A percentile compares a stretch with the other conserved stretches of the same genome.
Evolutionary conservation across 306 rosid species (phyloP).

Genomic region (Vicia villosa): DNA sequence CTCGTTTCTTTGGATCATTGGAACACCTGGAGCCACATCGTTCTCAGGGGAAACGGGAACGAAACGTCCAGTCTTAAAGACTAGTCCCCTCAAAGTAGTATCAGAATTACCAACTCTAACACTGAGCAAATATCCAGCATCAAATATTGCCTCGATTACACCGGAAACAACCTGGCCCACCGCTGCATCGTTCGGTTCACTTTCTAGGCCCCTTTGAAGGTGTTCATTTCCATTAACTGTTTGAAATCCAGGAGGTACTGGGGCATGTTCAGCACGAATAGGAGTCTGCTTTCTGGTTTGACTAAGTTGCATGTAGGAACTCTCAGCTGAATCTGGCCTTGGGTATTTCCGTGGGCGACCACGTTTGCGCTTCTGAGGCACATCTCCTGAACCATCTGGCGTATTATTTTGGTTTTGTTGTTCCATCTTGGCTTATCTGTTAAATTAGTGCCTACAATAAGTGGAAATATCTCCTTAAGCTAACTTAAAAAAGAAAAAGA

Average conservation of each 20-base stretch:
- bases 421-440: conserved; percentile 50
- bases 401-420: conserved; percentile 57
- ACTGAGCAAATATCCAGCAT: conserved; percentile 86
- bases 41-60: conserved; percentile 72
- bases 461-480: conserved; percentile 2
- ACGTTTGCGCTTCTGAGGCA: conserved; percentile 85
- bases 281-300: conserved; percentile 46
- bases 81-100: conserved; percentile 78
- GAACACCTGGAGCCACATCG: conserved; percentile 85
- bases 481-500: background rate
- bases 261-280: conserved; percentile 40
- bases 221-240: conserved; percentile 54
- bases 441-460: conserved; percentile 36
- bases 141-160: conserved; percentile 85
- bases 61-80: conserved; percentile 82
- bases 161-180: conserved; percentile 78
- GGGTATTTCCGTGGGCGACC: conserved; percentile 97
- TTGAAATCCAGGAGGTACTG: conserved; percentile 57
- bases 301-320: conserved; percentile 38
- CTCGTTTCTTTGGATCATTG: conserved; percentile 71
- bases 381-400: conserved; percentile 59
- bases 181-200: conserved; percentile 45
- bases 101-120: conserved; percentile 75
- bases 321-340: conserved; percentile 49
- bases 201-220: conserved; percentile 50